phyloP scores from a whole-genome alignment of 1,284 basidiomycete genomes.

The Naganishia sp. region DNA sequence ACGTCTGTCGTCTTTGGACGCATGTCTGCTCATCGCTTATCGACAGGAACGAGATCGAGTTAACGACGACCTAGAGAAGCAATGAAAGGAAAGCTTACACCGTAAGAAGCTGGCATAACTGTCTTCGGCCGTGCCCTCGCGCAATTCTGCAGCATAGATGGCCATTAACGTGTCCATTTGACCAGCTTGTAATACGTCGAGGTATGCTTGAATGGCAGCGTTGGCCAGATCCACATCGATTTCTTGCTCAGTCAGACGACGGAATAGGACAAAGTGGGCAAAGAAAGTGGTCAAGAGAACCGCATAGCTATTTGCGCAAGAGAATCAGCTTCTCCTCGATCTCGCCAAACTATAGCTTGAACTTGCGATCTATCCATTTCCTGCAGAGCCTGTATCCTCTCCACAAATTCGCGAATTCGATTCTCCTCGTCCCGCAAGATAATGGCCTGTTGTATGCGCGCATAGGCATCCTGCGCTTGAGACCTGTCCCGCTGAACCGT shows the following conservation, averaged over 20 bases:
- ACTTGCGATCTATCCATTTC: conserved; percentile 30
- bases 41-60: background rate
- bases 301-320: conserved; percentile 32
- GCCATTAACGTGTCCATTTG: conserved; percentile 85
- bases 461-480: conserved; percentile 74
- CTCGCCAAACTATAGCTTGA: background rate
- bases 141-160: conserved; percentile 86
- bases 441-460: conserved; percentile 69
- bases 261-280: conserved; percentile 87
- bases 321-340: background rate
- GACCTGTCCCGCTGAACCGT: conserved; percentile 58
- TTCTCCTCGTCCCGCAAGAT: conserved; percentile 63
- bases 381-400: conserved; percentile 15
- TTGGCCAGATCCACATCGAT: conserved; percentile 75
- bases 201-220: conserved; percentile 82
- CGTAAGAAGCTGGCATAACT: conserved; percentile 90
- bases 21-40: conserved; percentile 68
- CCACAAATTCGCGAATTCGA: conserved; percentile 22
- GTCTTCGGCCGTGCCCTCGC: conserved; percentile 82
- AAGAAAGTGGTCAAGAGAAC: conserved; percentile 74
- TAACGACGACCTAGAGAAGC: background rate
- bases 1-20: conserved; percentile 68
- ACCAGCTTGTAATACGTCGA: conserved; percentile 80
- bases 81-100: conserved; percentile 43
- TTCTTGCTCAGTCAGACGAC: conserved; percentile 75